Conservation (phyloP, 257 asterid genomes). For the Lantana camara region DNA sequence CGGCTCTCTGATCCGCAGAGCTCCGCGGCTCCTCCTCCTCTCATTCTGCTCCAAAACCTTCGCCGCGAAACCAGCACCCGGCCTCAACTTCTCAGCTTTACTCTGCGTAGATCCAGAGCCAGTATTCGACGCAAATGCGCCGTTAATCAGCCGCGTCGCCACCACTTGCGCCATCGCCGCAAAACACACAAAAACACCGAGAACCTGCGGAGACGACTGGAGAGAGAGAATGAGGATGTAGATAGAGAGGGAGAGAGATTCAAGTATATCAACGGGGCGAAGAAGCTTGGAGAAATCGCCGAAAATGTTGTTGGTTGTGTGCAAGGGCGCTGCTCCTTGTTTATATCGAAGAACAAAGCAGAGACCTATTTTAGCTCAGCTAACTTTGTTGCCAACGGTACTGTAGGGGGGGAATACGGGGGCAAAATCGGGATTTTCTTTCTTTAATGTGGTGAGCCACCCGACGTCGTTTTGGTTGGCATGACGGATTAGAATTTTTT, state of each 20-base stretch:
- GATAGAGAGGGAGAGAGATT: not conserved
- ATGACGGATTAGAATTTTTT: not conserved
- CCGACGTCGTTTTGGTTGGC: constrained; percentile 13
- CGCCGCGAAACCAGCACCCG: constrained; percentile 47
- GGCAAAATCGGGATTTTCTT: constrained; percentile 2
- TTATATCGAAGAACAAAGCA: constrained; percentile 49
- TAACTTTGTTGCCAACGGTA: constrained; percentile 17
- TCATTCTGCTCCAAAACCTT: constrained; percentile 45
- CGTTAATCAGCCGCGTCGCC: constrained; percentile 68
- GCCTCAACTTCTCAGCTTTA: constrained; percentile 60
- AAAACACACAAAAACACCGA: not conserved
- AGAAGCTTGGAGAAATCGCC: constrained; percentile 43
- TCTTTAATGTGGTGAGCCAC: not conserved
- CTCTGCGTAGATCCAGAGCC: constrained; percentile 51
- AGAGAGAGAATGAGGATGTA: not conserved
- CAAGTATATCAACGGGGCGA: not conserved
- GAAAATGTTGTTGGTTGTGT: constrained; percentile 28
- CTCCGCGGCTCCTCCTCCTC: constrained; percentile 40
- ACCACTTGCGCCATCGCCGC: constrained; percentile 70
- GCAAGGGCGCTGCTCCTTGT: constrained; percentile 35
- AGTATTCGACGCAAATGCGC: constrained; percentile 47
- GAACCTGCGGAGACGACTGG: too few relatives aligned
- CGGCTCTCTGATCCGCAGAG: constrained; percentile 45
- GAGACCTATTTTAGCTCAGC: constrained; percentile 20
- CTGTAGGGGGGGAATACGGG: constrained; percentile 10